Base-by-base conservation (phyloP, 2,329 filamentous ascomycete species). In the Fusarium lyarnte region DNA sequence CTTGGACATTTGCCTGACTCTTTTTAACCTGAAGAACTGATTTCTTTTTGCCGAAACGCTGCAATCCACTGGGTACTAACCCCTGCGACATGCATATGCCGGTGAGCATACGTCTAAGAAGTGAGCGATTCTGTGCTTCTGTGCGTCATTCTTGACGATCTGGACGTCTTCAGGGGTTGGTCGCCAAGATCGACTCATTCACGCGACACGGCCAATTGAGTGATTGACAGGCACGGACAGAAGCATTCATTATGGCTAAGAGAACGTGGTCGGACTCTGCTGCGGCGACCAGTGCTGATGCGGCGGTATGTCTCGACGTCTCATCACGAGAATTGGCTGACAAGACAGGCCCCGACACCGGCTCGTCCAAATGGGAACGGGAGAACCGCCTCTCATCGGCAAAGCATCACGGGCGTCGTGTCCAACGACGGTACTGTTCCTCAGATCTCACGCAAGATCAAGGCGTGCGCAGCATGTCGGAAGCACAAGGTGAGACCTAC, bases 401-500 rank as follows among this genome's bases (percentile, higher is more conserved):
- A 76, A 23, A 76, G 74, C 2, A 39, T 75, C 38, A 43, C 57
- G 12, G 66, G 70, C 7, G 45, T 69, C 5, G 14, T 64, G 2
- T 51, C 73, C 1, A 67, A 57, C 43, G 76, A 77, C 9, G 42
- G 75, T 7, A 72, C 69, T 4, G 35, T 80, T 11, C 78, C 79
- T 43, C 79, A 80, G 51, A 83, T 83, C 60, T 83, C 81, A 10
- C 75, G 81, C 36, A 82, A 82, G 63, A 81, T 83, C 42, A 83
- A 83, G 71, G 82, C 82, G 0, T 84, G 82, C 25, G 80, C 82
- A 23, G 80, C 82, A 25, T 84, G 82, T 68, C 75, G 82, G 7
- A 83, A 82, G 61, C 82, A 83, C 63, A 84, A 84, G 77, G 82
- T 82, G 41, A 63, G 66, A 53, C 10, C 16, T 4, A 13, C 5